Evolutionary conservation across 441 rosid species (phyloP).

Genomic region (Geranium incanum): DNA sequence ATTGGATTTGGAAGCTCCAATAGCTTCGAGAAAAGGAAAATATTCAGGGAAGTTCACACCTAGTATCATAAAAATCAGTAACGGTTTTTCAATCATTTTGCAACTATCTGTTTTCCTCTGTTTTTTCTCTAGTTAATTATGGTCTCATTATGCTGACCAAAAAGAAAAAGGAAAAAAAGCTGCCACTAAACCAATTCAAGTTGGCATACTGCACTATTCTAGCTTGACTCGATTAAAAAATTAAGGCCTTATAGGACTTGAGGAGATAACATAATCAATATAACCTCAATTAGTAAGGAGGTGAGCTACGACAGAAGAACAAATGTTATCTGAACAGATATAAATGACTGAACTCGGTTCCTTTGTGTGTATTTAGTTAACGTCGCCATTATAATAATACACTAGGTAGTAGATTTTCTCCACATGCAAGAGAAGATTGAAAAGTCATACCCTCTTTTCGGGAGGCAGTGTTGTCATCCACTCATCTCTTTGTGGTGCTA

Average conservation of each 20-base stretch:
- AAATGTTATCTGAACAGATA: background rate
- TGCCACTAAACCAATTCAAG: background rate
- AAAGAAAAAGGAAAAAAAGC: too few species aligned
- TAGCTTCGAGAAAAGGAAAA: background rate
- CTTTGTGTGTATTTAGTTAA: background rate
- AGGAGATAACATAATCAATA: background rate
- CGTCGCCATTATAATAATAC: background rate
- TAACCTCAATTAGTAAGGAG: background rate
- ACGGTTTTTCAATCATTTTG: too few species aligned
- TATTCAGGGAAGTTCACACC: background rate
- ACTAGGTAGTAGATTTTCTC: background rate
- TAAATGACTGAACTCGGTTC: background rate
- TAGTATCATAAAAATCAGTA: background rate
- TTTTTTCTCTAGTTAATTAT: too few species aligned
- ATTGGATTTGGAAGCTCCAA: conserved; percentile 11
- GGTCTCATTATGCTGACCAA: background rate
- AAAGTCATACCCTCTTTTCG: conserved; percentile 64
- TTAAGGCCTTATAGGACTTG: background rate
- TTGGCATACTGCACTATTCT: background rate
- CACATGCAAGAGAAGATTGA: background rate
- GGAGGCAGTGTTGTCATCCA: conserved; percentile 99
- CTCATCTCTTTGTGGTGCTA: conserved; percentile 67
- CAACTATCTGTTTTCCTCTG: too few species aligned
- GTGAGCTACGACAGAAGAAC: background rate
- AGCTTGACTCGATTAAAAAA: background rate